Percentiles rank a stretch among this genome's conserved stretches.
Evolutionary conservation across 2,329 filamentous ascomycete genomes (phyloP).

Genomic region (Cercospora citrullina): DNA sequence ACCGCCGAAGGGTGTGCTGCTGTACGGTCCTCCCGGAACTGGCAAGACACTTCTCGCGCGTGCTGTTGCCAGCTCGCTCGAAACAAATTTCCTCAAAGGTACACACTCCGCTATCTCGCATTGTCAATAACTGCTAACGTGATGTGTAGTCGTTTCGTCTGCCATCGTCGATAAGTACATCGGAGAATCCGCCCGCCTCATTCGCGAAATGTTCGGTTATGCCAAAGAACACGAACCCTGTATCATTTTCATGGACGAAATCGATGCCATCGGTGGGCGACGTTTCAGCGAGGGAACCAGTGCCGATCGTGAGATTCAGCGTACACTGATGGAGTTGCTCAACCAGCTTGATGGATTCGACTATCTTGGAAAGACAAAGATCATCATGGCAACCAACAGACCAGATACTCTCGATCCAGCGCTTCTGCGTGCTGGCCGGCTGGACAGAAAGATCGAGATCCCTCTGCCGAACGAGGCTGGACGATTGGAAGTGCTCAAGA

Average conservation of each 20-base stretch:
- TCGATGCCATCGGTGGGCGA: slow-evolving; percentile 95
- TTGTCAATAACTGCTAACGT: slow-evolving; percentile 20
- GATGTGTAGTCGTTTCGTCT: slow-evolving; percentile 79
- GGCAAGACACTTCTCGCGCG: slow-evolving; percentile 93
- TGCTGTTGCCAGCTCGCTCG: slow-evolving; percentile 91
- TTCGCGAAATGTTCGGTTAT: slow-evolving; percentile 99
- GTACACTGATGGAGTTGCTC: slow-evolving; percentile 96
- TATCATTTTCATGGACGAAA: slow-evolving; percentile 99
- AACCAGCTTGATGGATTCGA: slow-evolving; percentile 99
- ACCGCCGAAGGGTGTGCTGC: slow-evolving; percentile 92
- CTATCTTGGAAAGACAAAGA: slow-evolving; percentile 99
- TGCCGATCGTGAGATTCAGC: slow-evolving; percentile 95
- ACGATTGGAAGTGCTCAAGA: slow-evolving; percentile 95
- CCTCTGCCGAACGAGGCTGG: slow-evolving; percentile 96
- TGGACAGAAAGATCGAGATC: slow-evolving; percentile 98
- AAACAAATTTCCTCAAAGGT: slow-evolving; percentile 99
- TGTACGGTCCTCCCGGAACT: slow-evolving; percentile 95
- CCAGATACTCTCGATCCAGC: slow-evolving; percentile 95
- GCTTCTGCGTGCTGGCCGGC: slow-evolving; percentile 82
- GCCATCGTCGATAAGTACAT: slow-evolving; percentile 99
- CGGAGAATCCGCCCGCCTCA: slow-evolving; percentile 93
- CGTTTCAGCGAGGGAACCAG: slow-evolving; percentile 97
- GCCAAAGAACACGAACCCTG: slow-evolving; percentile 99
- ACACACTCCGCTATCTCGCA: slow-evolving; percentile 21
- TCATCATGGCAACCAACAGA: slow-evolving; percentile 99